These are phyloP conservation scores for Elsinoe necatrix DNA, from an alignment of 2,329 filamentous ascomycete genomes.

Conservation along the genomic window DNA sequence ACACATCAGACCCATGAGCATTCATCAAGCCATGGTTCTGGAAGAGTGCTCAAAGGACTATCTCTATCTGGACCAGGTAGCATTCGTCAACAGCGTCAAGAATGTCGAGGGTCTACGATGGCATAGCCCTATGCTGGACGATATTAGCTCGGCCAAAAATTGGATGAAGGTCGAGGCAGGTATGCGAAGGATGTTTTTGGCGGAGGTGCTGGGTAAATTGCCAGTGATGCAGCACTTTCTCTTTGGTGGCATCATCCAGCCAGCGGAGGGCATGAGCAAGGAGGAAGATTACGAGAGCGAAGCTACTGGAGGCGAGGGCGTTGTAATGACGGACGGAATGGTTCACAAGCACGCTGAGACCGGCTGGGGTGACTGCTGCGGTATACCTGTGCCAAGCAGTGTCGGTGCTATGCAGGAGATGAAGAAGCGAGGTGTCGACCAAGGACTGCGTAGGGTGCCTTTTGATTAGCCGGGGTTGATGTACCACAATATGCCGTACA, in stretches of 20 bases:
- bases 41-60: slow-evolving; percentile 80
- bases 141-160: slow-evolving; percentile 81
- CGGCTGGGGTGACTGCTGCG: slow-evolving; percentile 91
- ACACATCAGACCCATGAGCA: slow-evolving; percentile 46
- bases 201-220: slow-evolving; percentile 83
- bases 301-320: slow-evolving; percentile 47
- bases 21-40: slow-evolving; percentile 79
- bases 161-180: slow-evolving; percentile 91
- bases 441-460: slow-evolving; percentile 62
- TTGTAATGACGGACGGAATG: slow-evolving; percentile 57
- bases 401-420: slow-evolving; percentile 84
- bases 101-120: slow-evolving; percentile 88
- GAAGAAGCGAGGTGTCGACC: slow-evolving; percentile 61
- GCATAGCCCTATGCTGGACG: slow-evolving; percentile 97
- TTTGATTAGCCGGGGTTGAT: slow-evolving; percentile 55
- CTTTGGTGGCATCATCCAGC: slow-evolving; percentile 78
- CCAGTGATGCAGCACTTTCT: slow-evolving; percentile 99
- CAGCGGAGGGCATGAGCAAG: slow-evolving; percentile 70
- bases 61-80: slow-evolving; percentile 85
- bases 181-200: slow-evolving; percentile 95
- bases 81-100: slow-evolving; percentile 93
- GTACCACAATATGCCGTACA: neutral
- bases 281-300: slow-evolving; percentile 47
- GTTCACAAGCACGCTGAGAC: slow-evolving; percentile 49
- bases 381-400: slow-evolving; percentile 92